Evolutionary conservation across 2,329 filamentous ascomycete genomes (phyloP).

Genomic region (Chrysosporium queenslandicum): DNA sequence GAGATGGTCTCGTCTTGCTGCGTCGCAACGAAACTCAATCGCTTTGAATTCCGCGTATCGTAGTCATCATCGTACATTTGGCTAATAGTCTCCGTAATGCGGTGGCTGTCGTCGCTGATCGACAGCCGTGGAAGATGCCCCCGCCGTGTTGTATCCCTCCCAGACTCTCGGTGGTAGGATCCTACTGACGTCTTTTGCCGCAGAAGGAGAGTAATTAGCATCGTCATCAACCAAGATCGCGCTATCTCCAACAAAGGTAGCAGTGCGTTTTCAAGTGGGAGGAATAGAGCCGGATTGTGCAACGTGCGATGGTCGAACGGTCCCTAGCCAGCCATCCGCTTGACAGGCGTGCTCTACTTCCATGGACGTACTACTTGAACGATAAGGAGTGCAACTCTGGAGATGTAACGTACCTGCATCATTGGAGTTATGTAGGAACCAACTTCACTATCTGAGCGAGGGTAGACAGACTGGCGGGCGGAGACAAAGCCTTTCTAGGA

Average conservation of each 20-base stretch:
- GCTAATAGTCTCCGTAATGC: constrained; percentile 88
- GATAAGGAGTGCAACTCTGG: neutral
- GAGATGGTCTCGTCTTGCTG: constrained; percentile 37
- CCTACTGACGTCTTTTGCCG: constrained; percentile 33
- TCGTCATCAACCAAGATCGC: neutral
- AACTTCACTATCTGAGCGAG: neutral
- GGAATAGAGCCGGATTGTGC: neutral
- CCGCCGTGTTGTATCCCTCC: constrained; percentile 43
- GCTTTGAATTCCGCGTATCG: constrained; percentile 50
- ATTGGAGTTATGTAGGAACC: neutral
- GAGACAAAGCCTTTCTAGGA: constrained; percentile 16
- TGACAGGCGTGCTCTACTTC: neutral
- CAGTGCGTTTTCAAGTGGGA: neutral
- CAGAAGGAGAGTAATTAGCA: constrained; percentile 13
- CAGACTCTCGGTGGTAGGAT: constrained; percentile 31
- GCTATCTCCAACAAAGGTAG: neutral
- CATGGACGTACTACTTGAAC: neutral
- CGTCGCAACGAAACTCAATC: constrained; percentile 61
- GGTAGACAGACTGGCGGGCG: constrained; percentile 22
- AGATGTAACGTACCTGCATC: constrained; percentile 11
- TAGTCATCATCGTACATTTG: constrained; percentile 74
- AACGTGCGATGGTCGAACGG: neutral
- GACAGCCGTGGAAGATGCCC: constrained; percentile 53
- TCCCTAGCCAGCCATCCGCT: neutral
- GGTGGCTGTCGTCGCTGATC: constrained; percentile 81